These are phyloP conservation scores for Tetrahymena borealis DNA, from an alignment of 73 alveolate species.

Conservation along the genomic window DNA sequence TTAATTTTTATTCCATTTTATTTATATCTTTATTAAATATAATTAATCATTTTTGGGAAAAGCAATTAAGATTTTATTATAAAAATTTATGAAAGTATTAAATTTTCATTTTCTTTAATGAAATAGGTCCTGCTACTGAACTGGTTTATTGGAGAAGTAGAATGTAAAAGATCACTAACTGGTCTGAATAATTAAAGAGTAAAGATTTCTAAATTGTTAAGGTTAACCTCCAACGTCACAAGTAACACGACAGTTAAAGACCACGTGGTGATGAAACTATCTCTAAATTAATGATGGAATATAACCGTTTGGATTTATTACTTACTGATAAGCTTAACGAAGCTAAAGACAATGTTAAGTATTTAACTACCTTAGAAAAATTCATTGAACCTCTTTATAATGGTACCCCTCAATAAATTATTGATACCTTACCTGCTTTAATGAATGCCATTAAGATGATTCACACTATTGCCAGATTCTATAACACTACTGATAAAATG, in stretches of 20 bases:
- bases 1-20: too few relatives aligned
- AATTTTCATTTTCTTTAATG: background rate
- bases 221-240: conserved; percentile 35
- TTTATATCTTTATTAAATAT: too few relatives aligned
- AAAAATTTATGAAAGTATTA: too few relatives aligned
- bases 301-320: conserved; percentile 25
- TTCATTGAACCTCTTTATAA: conserved; percentile 98
- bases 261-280: conserved; percentile 27
- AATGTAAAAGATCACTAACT: conserved; percentile 72
- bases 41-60: too few relatives aligned
- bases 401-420: conserved; percentile 98
- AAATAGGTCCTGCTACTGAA: conserved; percentile 50
- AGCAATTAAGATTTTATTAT: background rate
- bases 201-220: conserved; percentile 68
- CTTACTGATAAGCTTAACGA: conserved; percentile 97
- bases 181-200: conserved; percentile 77
- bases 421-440: conserved; percentile 97
- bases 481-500: conserved; percentile 99
- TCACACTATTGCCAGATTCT: conserved; percentile 99
- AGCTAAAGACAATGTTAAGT: conserved; percentile 99
- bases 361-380: conserved; percentile 97
- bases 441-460: conserved; percentile 99
- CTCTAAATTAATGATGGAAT: conserved; percentile 22
- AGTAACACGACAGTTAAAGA: conserved; percentile 37
- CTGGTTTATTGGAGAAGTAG: conserved; percentile 72